Conservation (phyloP, 306 rosid genomes). For the Cicer cuneatum region DNA sequence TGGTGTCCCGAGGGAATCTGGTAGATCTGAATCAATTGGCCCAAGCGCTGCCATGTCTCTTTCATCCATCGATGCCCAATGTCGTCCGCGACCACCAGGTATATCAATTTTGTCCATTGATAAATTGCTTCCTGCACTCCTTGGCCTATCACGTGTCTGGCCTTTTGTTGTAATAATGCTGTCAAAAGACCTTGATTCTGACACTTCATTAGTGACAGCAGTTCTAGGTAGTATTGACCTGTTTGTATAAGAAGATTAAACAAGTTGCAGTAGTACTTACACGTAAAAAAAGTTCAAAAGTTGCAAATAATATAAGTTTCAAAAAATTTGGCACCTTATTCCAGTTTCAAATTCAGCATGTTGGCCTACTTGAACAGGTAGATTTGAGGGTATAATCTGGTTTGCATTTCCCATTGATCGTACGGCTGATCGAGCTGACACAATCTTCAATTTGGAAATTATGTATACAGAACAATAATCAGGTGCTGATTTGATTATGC, state of each 20-base stretch:
- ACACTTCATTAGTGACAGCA: slow-evolving; percentile 41
- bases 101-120: slow-evolving; percentile 56
- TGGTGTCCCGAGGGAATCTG: slow-evolving; percentile 34
- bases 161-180: slow-evolving; percentile 18
- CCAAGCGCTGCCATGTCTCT: slow-evolving; percentile 43
- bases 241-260: slow-evolving; percentile 30
- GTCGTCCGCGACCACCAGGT: slow-evolving; percentile 33
- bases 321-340: slow-evolving; percentile 48
- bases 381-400: slow-evolving; percentile 52
- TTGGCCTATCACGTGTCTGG: slow-evolving; percentile 54
- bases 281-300: slow-evolving; percentile 3
- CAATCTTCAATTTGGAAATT: slow-evolving; percentile 82
- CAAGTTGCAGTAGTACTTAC: background rate
- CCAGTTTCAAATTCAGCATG: slow-evolving; percentile 54
- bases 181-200: slow-evolving; percentile 45
- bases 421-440: slow-evolving; percentile 65
- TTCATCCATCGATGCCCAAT: slow-evolving; percentile 59
- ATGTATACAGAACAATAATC: slow-evolving; percentile 78
- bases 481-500: slow-evolving; percentile 70
- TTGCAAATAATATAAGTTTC: slow-evolving; percentile 29
- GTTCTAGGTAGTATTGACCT: slow-evolving; percentile 51
- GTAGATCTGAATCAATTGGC: slow-evolving; percentile 48
- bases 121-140: slow-evolving; percentile 47
- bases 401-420: slow-evolving; percentile 63
- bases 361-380: slow-evolving; percentile 41